phyloP scores from a whole-genome alignment of 1,284 basidiomycete genomes.

The Sanghuangporus weigelae region DNA sequence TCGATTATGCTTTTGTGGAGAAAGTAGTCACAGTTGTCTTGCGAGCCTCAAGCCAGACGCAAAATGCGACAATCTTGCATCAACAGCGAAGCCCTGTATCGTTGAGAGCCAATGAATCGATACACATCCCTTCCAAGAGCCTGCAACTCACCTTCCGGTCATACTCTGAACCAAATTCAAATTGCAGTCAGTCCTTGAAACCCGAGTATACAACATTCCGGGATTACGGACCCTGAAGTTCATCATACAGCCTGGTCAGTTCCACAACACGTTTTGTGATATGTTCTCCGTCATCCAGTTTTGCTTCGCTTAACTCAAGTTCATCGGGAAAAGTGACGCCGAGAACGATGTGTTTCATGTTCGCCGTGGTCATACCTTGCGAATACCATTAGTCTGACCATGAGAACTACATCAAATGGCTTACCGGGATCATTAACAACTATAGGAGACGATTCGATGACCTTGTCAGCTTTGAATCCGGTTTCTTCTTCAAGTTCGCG shows the following conservation, averaged over 20 bases:
- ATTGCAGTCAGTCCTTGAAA: not conserved
- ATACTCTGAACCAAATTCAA: conserved; percentile 47
- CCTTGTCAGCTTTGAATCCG: conserved; percentile 65
- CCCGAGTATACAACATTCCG: not conserved
- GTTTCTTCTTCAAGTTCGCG: conserved; percentile 91
- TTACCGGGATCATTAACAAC: conserved; percentile 74
- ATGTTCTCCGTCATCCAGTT: conserved; percentile 78
- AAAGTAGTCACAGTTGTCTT: not conserved
- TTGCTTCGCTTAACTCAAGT: conserved; percentile 55
- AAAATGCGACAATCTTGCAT: conserved; percentile 71
- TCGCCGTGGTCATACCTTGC: conserved; percentile 79
- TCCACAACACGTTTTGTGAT: conserved; percentile 74
- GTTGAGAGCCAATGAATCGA: not conserved
- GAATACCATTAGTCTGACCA: not conserved
- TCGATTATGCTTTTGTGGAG: not conserved
- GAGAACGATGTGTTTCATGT: conserved; percentile 72
- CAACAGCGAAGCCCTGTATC: conserved; percentile 64
- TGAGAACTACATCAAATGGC: conserved; percentile 18
- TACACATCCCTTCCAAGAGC: too few species aligned
- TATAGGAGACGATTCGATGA: conserved; percentile 64
- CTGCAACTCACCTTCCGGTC: conserved; percentile 42
- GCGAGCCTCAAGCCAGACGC: conserved; percentile 44
- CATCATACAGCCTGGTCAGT: conserved; percentile 53
- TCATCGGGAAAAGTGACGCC: conserved; percentile 56
- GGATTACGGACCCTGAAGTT: conserved; percentile 52